Evolutionary conservation across 306 rosid genomes (phyloP), one percentile per base, ranked within the genome.

Genomic region (Vigna trinervia): DNA sequence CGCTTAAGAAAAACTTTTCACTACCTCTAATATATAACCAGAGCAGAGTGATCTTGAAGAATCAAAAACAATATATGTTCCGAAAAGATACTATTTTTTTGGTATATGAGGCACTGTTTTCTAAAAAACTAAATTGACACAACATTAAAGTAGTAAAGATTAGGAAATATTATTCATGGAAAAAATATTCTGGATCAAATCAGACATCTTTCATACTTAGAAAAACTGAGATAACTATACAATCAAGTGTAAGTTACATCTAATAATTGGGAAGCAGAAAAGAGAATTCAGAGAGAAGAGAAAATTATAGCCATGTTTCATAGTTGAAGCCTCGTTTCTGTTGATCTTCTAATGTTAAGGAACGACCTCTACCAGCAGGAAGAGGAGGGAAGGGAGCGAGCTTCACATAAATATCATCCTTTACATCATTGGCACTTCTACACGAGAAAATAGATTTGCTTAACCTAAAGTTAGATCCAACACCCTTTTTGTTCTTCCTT

Each of bases 391-490:
- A 81, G 14, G 38, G 76, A 23, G 90, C 68, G 0, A 83, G 79
- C 79, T 82, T 86, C 17, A 90, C 46, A 62, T 86, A 84, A 74
- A 73, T 75, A 41, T 71, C 88, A 5, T 89, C 86, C 26, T 54
- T 73, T 8, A 83, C 89, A 50, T 92, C 96, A 76, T 81, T 67
- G 0, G 82, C 56, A 66, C 34, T 74, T 79, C 80, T 88, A 85
- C 98, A 94, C 23, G 90, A 84, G 84, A 92, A 87, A 32, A 87
- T 78, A 32, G 63, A 84, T 69, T 64, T 87, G 63, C 46, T 71
- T 51, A 20, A 38, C 58, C 78, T 58, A 58, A 30, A 74, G 53
- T 71, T 75, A 20, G 63, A 73, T 50, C 78, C 81, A 71, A 39
- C 23, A 38, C 81, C 77, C 73, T 82, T 88, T 73, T 92, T 88